phyloP scores from a whole-genome alignment of 179 eudicot species.

The Gypsophila paniculata region DNA sequence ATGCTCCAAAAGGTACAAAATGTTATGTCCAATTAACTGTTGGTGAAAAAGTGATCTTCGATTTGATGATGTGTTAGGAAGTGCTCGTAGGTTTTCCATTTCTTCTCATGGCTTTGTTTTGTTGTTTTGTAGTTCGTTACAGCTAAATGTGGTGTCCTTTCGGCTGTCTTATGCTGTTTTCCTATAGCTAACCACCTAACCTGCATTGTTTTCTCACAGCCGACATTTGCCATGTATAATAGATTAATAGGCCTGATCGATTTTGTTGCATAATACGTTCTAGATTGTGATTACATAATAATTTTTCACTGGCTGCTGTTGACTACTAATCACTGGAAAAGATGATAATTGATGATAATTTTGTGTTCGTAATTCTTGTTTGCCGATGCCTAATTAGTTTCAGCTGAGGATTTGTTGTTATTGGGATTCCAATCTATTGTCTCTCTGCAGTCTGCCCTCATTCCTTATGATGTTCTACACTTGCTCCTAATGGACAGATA shows the following conservation, averaged over 20 bases:
- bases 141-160: too few relatives aligned
- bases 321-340: too few relatives aligned
- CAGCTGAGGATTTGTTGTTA: background rate
- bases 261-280: background rate
- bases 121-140: too few relatives aligned
- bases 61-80: background rate
- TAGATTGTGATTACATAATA: background rate
- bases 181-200: background rate
- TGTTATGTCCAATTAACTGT: background rate
- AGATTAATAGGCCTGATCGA: background rate
- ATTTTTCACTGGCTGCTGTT: background rate
- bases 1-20: conserved; percentile 75
- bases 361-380: background rate
- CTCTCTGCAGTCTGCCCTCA: background rate
- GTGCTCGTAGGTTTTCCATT: background rate
- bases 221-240: background rate
- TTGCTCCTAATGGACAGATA: conserved; percentile 44
- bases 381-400: too few relatives aligned
- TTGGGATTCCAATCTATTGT: too few relatives aligned
- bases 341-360: background rate
- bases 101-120: background rate
- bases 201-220: background rate
- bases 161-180: background rate
- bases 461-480: conserved; percentile 47
- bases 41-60: too few relatives aligned